These are phyloP conservation scores for Tuber borchii DNA, from an alignment of 495 filamentous ascomycete genomes.

Conservation along the genomic window DNA sequence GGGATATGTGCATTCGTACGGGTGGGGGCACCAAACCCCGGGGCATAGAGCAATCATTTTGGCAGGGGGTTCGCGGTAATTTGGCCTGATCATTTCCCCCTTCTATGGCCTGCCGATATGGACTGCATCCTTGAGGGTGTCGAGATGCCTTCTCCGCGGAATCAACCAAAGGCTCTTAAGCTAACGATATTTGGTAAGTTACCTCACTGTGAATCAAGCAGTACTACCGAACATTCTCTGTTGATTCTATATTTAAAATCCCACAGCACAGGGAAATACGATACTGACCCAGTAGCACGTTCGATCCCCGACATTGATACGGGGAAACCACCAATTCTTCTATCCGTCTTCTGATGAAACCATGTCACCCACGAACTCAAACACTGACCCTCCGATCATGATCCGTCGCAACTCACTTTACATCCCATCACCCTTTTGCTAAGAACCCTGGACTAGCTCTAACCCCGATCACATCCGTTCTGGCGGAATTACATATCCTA, in stretches of 20 bases:
- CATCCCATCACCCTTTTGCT: not conserved
- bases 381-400: not conserved
- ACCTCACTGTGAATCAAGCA: not conserved
- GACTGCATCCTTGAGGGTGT: not conserved
- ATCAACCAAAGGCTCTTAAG: not conserved
- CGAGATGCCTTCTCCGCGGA: not conserved
- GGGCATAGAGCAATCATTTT: not conserved
- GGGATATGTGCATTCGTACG: not conserved
- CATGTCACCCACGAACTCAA: not conserved
- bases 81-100: not conserved
- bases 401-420: not conserved
- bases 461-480: not conserved
- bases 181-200: not conserved
- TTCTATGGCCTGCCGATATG: not conserved
- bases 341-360: not conserved
- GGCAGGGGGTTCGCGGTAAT: not conserved
- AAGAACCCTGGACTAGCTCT: not conserved
- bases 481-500: not conserved
- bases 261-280: not conserved
- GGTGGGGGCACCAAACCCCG: not conserved
- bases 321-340: not conserved
- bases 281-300: not conserved
- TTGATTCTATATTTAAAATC: not conserved
- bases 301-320: not conserved
- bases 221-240: not conserved